Base-by-base conservation (phyloP, 2,329 filamentous ascomycete species). In the Hymenoscyphus occultus region DNA sequence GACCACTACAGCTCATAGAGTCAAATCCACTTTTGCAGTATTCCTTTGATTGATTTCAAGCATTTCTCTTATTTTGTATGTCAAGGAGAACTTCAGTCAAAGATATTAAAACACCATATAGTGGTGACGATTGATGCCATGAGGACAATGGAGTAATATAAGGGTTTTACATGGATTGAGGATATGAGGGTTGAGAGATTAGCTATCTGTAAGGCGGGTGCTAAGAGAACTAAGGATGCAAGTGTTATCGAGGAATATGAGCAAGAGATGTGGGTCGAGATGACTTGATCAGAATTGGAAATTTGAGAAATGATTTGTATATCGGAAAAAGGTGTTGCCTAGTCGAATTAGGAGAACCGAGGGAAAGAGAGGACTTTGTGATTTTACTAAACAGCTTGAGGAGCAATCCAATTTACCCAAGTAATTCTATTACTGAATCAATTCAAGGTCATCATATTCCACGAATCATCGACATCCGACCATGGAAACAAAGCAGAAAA, bases 141-240 rank as follows among this genome's bases (percentile, higher is more conserved):
- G 60, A 80, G 78, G 12, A 75, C 87, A n/a, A 61, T 89, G n/a
- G 81, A 84, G 54, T 77, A 80, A 65, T 92, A 88, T 71, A 81
- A 82, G 40, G 85, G 86, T 42, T 87, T 87, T 69, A 76, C 87
- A 0, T 97, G 93, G 92, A 87, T 90, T 71, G 80, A 86, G 62
- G 78, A 86, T 60, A 80, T 94, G 31, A 79, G 80, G 16, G 75
- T 97, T n/a, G 86, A 92, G 64, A 84, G 81, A 65, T 78, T 97
- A 51, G 87, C 89, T 59, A 88, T 97, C 45, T 97, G 92, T 75
- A 87, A 86, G 74, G 97, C 97, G 93, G 92, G 93, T 0, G 92
- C 92, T 10, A 90, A 88, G 80, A 87, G 65, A 59, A 54, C 60
- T 31, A 69, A 65, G 45, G 66, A 67, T 59, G 72, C 68, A 35